Evolutionary conservation across 2,329 filamentous ascomycete species (phyloP), one percentile per base, ranked within the genome.

Genomic region (Zasmidium citrigriseum): DNA sequence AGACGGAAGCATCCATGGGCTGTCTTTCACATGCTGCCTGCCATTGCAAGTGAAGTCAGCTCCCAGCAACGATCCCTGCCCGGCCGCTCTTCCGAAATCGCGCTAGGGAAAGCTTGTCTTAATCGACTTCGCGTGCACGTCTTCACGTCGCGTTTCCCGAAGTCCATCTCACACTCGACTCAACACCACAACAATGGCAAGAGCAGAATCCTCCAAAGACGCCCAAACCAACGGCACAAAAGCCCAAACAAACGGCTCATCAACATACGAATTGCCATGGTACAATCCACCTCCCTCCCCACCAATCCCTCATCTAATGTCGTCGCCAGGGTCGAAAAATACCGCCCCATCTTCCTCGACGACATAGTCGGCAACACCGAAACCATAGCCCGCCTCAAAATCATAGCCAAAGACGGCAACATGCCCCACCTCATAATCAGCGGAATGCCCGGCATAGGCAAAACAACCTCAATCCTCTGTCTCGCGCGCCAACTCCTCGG

Each of bases 401-500:
- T 99, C 70, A 98, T 99, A 68, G 93, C 95, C 48, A 95, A 93
- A 76, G 95, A 98, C 78, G 95, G 95, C 68, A 99, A 99, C 78
- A 97, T 99, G 93, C 95, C 95, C 2, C 95, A 99, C 77, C 86
- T 99, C 71, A 98, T 99, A 77, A 98, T 99, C 70, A 96, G 91
- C n/a, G 95, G 95, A 60, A 98, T 96, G 92, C 95, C 95, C 20
- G 95, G 95, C 72, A 99, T 98, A 71, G 95, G 95, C 76, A 99
- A 99, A 81, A 99, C 95, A 3, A 98, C 95, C 0, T 96, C 92
- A 56, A 88, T 99, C 56, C 80, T 98, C 61, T 98, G 95, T 73
- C 85, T 99, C 48, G 95, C 95, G 18, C 86, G 93, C 59, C 93
- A 98, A 73, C 78, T 99, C 60, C 82, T 99, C 1, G 95, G 95